Evolutionary conservation across 2,329 filamentous ascomycete genomes (phyloP).

Genomic region (Westerdykella aurantiaca): DNA sequence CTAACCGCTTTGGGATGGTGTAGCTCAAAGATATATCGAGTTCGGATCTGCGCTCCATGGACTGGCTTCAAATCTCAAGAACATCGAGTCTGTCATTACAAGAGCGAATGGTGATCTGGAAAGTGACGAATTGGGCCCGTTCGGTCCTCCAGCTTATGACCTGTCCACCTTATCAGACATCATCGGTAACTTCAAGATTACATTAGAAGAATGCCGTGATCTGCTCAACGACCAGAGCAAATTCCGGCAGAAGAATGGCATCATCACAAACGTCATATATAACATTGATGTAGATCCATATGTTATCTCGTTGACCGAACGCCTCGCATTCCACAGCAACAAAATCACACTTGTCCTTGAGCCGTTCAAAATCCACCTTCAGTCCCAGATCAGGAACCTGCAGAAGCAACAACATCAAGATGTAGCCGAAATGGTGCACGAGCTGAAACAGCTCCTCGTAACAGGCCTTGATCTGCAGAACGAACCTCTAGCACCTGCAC

Average conservation of each 20-base stretch:
- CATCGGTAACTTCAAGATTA: conserved; percentile 12
- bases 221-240: conserved; percentile 9
- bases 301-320: conserved; percentile 6
- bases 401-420: conserved; percentile 10
- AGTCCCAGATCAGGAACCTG: conserved; percentile 7
- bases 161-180: conserved; percentile 8
- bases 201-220: conserved; percentile 9
- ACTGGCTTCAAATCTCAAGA: conserved; percentile 7
- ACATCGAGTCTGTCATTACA: conserved; percentile 7
- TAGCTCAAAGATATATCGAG: conserved; percentile 13
- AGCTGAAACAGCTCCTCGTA: conserved; percentile 8
- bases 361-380: conserved; percentile 9
- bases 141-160: conserved; percentile 4
- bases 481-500: not conserved
- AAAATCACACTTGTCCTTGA: conserved; percentile 12
- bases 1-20: not conserved
- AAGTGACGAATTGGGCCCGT: not conserved
- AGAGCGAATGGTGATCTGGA: conserved; percentile 6
- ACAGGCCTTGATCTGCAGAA: not conserved
- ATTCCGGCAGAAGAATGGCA: conserved; percentile 8
- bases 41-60: conserved; percentile 9
- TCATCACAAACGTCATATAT: conserved; percentile 11
- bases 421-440: conserved; percentile 7
- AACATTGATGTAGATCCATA: conserved; percentile 11
- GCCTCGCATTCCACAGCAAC: conserved; percentile 10